phyloP scores from a whole-genome alignment of 2,329 filamentous ascomycete species.

The Fusarium xyrophilum region DNA sequence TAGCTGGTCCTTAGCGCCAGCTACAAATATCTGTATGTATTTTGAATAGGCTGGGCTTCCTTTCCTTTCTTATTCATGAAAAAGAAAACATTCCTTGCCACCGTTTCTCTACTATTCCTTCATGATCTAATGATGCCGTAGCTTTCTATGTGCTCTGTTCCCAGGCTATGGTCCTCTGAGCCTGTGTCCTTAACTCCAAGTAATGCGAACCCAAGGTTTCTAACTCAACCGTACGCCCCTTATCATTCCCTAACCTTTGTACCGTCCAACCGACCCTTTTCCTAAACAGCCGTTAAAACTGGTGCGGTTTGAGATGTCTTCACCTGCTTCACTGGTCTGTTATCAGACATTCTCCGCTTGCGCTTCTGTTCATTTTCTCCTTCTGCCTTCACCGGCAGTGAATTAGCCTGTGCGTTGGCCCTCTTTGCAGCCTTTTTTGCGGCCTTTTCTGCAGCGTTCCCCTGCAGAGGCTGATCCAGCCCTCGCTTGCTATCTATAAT shows the following conservation, averaged over 20 bases:
- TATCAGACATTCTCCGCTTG: constrained; percentile 49
- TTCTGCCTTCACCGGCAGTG: constrained; percentile 52
- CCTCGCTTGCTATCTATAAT: constrained; percentile 70
- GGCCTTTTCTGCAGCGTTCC: constrained; percentile 48
- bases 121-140: neutral
- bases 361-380: constrained; percentile 44
- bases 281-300: constrained; percentile 30
- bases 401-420: constrained; percentile 54
- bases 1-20: constrained; percentile 18
- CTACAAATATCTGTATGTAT: constrained; percentile 31
- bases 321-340: constrained; percentile 35
- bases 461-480: constrained; percentile 58
- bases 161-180: constrained; percentile 2
- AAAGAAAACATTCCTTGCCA: constrained; percentile 1
- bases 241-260: neutral
- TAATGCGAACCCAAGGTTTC: constrained; percentile 24
- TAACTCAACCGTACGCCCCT: constrained; percentile 9
- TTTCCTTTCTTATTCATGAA: neutral
- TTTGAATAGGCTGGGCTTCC: constrained; percentile 16
- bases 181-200: constrained; percentile 31
- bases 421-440: constrained; percentile 46
- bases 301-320: constrained; percentile 36
- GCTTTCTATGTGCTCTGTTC: neutral
- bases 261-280: neutral
- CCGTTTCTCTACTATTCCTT: neutral